These are phyloP conservation scores for Tolypocladium inflatum DNA, from an alignment of 2,329 filamentous ascomycete genomes.

Conservation along the genomic window DNA sequence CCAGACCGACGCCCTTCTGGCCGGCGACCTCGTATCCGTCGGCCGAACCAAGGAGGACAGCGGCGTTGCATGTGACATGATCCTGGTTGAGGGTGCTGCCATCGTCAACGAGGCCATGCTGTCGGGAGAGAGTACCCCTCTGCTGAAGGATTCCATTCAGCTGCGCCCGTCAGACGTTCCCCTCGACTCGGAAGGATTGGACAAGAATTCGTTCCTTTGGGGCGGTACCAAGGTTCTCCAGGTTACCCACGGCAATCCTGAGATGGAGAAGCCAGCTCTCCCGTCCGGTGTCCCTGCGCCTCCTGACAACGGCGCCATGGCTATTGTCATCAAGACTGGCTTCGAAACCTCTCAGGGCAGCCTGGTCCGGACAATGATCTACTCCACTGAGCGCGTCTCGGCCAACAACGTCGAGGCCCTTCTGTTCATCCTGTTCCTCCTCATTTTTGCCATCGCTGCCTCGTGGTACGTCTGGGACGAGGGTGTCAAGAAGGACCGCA, in stretches of 20 bases:
- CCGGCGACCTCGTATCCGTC: slow-evolving; percentile 87
- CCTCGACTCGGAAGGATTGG: slow-evolving; percentile 81
- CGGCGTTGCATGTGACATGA: slow-evolving; percentile 94
- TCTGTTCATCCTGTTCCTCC: slow-evolving; percentile 94
- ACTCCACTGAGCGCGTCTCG: slow-evolving; percentile 97
- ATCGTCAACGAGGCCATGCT: slow-evolving; percentile 99
- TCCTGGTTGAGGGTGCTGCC: slow-evolving; percentile 85
- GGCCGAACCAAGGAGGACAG: slow-evolving; percentile 93
- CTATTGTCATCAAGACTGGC: slow-evolving; percentile 91
- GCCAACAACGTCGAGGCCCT: slow-evolving; percentile 94
- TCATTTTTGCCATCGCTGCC: slow-evolving; percentile 91
- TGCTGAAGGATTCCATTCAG: slow-evolving; percentile 92
- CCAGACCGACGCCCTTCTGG: slow-evolving; percentile 82
- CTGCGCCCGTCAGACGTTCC: slow-evolving; percentile 72
- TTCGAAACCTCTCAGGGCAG: slow-evolving; percentile 98
- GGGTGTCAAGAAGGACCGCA: slow-evolving; percentile 87
- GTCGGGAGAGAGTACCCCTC: slow-evolving; percentile 92
- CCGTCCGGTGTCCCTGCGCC: slow-evolving; percentile 71
- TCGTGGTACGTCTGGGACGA: slow-evolving; percentile 99
- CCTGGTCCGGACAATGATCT: slow-evolving; percentile 98
- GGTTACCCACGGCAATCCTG: slow-evolving; percentile 75
- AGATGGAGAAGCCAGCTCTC: slow-evolving; percentile 62
- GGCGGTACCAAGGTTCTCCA: slow-evolving; percentile 97
- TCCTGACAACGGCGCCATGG: slow-evolving; percentile 89
- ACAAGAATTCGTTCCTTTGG: slow-evolving; percentile 95